Conservation (phyloP, 1,284 basidiomycete species). For the Ustilago loliicola region DNA sequence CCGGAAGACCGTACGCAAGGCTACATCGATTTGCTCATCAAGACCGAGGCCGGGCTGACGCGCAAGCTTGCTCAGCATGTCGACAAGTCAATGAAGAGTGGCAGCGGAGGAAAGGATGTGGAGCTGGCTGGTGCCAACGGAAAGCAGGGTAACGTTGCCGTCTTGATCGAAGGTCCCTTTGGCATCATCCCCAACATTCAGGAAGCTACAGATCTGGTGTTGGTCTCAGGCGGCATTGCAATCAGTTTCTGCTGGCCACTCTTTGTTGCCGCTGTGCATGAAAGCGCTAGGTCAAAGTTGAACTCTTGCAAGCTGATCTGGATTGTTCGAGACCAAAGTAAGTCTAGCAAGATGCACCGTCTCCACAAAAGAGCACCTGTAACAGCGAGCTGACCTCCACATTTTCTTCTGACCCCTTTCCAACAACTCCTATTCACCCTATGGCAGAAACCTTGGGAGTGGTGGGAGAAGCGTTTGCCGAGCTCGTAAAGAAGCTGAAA, state of each 20-base stretch:
- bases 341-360: neutral
- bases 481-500: constrained; percentile 17
- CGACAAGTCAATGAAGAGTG: neutral
- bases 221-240: constrained; percentile 55
- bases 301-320: constrained; percentile 46
- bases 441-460: constrained; percentile 22
- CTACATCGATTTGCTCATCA: constrained; percentile 45
- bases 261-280: constrained; percentile 28
- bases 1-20: constrained; percentile 17
- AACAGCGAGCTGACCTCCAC: neutral
- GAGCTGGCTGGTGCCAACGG: constrained; percentile 4
- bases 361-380: neutral
- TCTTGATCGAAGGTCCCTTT: constrained; percentile 58
- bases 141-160: constrained; percentile 6
- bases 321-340: constrained; percentile 46
- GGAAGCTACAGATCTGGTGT: constrained; percentile 18
- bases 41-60: constrained; percentile 48
- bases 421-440: neutral
- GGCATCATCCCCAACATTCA: constrained; percentile 21
- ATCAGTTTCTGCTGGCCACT: constrained; percentile 55
- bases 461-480: constrained; percentile 15
- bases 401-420: neutral
- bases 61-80: constrained; percentile 22
- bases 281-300: neutral
- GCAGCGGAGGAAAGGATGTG: constrained; percentile 15